Evolutionary conservation across 495 filamentous ascomycete genomes (phyloP).

Genomic region (Xylaria castorea): DNA sequence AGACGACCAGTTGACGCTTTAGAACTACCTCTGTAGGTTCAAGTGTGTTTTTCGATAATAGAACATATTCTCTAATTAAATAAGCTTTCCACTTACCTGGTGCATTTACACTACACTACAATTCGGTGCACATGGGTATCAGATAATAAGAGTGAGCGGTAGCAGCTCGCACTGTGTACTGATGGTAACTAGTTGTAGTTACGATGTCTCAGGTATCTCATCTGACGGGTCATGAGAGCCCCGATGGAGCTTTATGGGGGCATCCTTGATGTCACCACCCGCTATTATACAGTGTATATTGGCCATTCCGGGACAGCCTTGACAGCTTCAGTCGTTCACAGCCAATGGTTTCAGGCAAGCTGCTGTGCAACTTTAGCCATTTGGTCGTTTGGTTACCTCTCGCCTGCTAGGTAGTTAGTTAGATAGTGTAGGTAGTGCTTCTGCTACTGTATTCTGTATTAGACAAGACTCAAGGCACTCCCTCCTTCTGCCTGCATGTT

Average conservation of each 20-base stretch:
- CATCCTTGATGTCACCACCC: conserved; percentile 28
- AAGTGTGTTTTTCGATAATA: neutral
- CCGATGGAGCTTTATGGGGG: neutral
- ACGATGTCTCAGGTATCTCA: neutral
- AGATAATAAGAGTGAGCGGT: neutral
- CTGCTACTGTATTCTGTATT: neutral
- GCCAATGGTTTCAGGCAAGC: conserved; percentile 9
- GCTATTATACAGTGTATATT: conserved; percentile 18
- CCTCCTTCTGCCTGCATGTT: conserved; percentile 14
- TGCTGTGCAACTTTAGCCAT: neutral
- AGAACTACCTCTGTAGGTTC: neutral
- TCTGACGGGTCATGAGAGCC: neutral
- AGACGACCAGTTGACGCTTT: neutral
- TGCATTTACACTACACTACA: no score
- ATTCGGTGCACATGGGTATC: neutral
- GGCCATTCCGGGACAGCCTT: conserved; percentile 1
- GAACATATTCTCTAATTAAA: neutral
- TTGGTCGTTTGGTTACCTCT: neutral
- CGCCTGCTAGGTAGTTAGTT: neutral
- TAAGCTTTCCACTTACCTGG: neutral
- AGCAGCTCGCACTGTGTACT: neutral
- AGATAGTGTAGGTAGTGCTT: neutral
- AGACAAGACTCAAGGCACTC: conserved; percentile 11
- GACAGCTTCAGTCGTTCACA: neutral
- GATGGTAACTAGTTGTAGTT: neutral